Evolutionary conservation across 345 rosid species (phyloP).

Genomic region (Barbarea vulgaris): DNA sequence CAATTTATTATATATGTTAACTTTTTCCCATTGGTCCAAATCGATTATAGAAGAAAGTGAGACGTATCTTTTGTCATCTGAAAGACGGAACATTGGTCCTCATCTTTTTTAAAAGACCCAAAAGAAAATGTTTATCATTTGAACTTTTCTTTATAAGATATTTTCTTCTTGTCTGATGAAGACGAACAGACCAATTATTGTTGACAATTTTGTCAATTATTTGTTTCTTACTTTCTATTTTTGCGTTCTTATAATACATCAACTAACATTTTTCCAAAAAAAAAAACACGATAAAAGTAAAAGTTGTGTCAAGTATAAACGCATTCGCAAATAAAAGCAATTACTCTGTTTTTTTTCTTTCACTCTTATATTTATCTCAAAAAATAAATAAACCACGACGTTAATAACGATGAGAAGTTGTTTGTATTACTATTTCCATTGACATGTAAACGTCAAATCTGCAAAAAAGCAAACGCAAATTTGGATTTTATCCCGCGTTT

Average conservation of each 20-base stretch:
- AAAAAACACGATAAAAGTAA: not conserved
- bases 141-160: not conserved
- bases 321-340: not conserved
- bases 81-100: not conserved
- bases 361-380: not conserved
- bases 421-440: not conserved
- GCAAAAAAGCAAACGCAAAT: not conserved
- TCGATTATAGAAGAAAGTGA: not conserved
- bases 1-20: not conserved
- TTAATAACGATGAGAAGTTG: not conserved
- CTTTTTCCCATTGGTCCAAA: not conserved
- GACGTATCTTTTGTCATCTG: conserved; percentile 5
- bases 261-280: not conserved
- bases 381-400: not conserved
- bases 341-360: not conserved
- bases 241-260: not conserved
- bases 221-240: not conserved
- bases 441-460: conserved; percentile 4
- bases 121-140: conserved; percentile 1
- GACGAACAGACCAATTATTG: not conserved
- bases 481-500: conserved; percentile 4
- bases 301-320: not conserved
- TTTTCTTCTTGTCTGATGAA: conserved; percentile 5
- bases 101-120: not conserved
- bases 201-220: not conserved